These are phyloP conservation scores for Collybiopsis luxurians DNA, from an alignment of 768 basidiomycete genomes.

Conservation along the genomic window DNA sequence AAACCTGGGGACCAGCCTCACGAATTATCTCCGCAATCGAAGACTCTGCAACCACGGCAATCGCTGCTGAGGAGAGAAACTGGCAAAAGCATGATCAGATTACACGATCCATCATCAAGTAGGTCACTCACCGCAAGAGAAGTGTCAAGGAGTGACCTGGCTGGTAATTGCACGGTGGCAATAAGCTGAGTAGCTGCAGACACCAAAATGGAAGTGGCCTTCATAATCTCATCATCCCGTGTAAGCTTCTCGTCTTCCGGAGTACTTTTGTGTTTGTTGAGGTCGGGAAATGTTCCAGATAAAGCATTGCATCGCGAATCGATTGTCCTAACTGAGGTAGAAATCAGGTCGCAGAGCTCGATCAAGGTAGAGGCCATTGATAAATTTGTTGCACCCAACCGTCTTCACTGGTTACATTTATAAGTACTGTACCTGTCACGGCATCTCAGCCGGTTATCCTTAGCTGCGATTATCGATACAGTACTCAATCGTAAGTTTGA, in stretches of 20 bases:
- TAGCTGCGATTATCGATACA: too few relatives aligned
- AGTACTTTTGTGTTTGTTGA: slow-evolving; percentile 14
- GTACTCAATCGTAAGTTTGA: too few relatives aligned
- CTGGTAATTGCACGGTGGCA: slow-evolving; percentile 14
- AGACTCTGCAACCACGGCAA: slow-evolving; percentile 21
- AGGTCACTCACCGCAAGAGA: background rate
- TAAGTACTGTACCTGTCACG: too few relatives aligned
- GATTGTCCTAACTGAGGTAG: slow-evolving; percentile 2
- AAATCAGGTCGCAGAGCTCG: slow-evolving; percentile 4
- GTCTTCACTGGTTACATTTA: too few relatives aligned
- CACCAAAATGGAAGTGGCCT: slow-evolving; percentile 13
- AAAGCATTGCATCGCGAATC: slow-evolving; percentile 8
- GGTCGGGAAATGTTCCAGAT: slow-evolving; percentile 13
- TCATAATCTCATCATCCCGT: slow-evolving; percentile 10
- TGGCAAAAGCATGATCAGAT: slow-evolving; percentile 2
- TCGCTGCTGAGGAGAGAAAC: slow-evolving; percentile 16
- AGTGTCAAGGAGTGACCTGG: slow-evolving; percentile 7
- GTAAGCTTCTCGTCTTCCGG: slow-evolving; percentile 14
- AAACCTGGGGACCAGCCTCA: slow-evolving; percentile 25
- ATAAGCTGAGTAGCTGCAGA: slow-evolving; percentile 24
- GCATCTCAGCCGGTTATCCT: too few relatives aligned
- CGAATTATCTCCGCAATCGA: slow-evolving; percentile 27
- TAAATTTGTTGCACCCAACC: background rate
- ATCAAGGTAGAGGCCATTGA: slow-evolving; percentile 11
- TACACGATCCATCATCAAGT: background rate